Evolutionary conservation across 2,329 filamentous ascomycete genomes (phyloP).

Genomic region (Metarhizium humberi): DNA sequence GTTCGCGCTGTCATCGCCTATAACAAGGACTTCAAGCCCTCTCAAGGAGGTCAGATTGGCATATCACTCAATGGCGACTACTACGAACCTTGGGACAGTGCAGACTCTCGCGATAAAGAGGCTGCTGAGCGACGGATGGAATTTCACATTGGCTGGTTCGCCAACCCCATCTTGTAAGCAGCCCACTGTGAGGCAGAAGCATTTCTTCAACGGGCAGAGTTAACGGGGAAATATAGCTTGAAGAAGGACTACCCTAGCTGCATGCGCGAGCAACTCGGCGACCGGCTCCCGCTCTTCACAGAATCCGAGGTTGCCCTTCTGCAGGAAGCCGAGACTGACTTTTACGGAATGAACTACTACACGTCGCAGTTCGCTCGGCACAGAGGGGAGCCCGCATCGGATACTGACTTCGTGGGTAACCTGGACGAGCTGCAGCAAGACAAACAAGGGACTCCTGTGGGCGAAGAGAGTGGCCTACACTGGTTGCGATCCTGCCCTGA

Average conservation of each 20-base stretch:
- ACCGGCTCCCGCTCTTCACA: constrained; percentile 21
- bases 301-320: constrained; percentile 17
- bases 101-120: constrained; percentile 15
- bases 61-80: constrained; percentile 29
- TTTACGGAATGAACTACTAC: constrained; percentile 34
- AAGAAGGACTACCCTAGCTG: constrained; percentile 23
- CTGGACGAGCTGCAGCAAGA: constrained; percentile 22
- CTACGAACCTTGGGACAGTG: constrained; percentile 25
- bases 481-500: constrained; percentile 23
- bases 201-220: background rate
- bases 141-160: constrained; percentile 31
- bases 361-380: constrained; percentile 26
- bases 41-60: constrained; percentile 22
- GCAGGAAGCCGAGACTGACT: constrained; percentile 16
- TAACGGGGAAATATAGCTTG: constrained; percentile 7
- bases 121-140: constrained; percentile 25
- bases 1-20: constrained; percentile 22
- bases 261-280: constrained; percentile 25
- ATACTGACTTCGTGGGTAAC: constrained; percentile 24
- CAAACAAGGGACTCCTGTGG: constrained; percentile 18
- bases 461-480: constrained; percentile 21
- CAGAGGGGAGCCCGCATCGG: constrained; percentile 11
- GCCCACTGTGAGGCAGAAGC: background rate
- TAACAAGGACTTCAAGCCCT: constrained; percentile 19
- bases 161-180: constrained; percentile 26